These are phyloP conservation scores for Globisporangium sylvaticum DNA, from an alignment of 352 stramenopile genomes.

Conservation along the genomic window DNA sequence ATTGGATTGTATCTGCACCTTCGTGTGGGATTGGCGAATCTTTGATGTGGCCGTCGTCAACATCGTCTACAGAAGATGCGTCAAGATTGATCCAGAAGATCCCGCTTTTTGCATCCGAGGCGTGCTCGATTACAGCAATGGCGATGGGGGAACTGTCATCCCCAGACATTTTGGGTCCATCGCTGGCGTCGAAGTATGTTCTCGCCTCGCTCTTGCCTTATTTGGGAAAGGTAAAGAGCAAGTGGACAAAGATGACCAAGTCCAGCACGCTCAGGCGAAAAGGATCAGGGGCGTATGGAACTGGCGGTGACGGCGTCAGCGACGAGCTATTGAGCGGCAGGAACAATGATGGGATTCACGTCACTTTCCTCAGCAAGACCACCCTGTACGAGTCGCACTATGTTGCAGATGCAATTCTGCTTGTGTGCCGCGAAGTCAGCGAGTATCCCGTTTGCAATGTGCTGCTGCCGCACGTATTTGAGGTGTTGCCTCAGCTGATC, in stretches of 20 bases:
- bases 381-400: slow-evolving; percentile 61
- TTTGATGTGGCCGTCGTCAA: neutral
- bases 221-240: slow-evolving; percentile 45
- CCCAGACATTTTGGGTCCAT: slow-evolving; percentile 44
- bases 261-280: slow-evolving; percentile 36
- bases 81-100: slow-evolving; percentile 12
- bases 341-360: slow-evolving; percentile 46
- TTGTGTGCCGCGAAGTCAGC: slow-evolving; percentile 59
- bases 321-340: slow-evolving; percentile 22
- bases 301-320: neutral
- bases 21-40: neutral
- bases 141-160: slow-evolving; percentile 52
- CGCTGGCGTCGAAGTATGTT: slow-evolving; percentile 58
- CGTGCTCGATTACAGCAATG: slow-evolving; percentile 37
- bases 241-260: slow-evolving; percentile 54
- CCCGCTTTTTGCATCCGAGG: slow-evolving; percentile 43
- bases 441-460: slow-evolving; percentile 39
- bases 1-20: slow-evolving; percentile 50
- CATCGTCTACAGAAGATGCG: slow-evolving; percentile 9
- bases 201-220: slow-evolving; percentile 49
- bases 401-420: slow-evolving; percentile 59
- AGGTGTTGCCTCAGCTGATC: slow-evolving; percentile 52
- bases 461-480: slow-evolving; percentile 57
- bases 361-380: slow-evolving; percentile 58
- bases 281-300: slow-evolving; percentile 17